A percentile compares a stretch with the other conserved stretches of the same genome.
phyloP scores from a whole-genome alignment of 1,284 basidiomycete species.

The Ustilago nuda region DNA sequence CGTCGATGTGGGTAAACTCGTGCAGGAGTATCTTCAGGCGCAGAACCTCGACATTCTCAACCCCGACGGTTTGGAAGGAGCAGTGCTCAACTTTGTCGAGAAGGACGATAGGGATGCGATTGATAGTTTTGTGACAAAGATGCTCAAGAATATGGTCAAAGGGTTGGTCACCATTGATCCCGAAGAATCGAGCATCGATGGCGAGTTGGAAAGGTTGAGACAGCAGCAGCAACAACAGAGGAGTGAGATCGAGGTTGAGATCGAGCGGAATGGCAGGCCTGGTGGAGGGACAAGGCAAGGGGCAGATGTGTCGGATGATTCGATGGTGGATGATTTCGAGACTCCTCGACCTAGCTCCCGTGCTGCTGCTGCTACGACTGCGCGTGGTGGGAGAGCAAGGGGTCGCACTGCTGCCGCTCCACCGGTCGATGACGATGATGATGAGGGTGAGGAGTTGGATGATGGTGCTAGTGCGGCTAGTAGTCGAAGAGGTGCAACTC shows the following conservation, averaged over 20 bases:
- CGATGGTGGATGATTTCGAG: slow-evolving; percentile 57
- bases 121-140: slow-evolving; percentile 53
- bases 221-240: slow-evolving; percentile 34
- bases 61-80: slow-evolving; percentile 56
- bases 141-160: slow-evolving; percentile 49
- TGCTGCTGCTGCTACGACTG: slow-evolving; percentile 5
- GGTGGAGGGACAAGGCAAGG: slow-evolving; percentile 7
- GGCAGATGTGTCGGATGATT: slow-evolving; percentile 47
- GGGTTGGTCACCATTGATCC: slow-evolving; percentile 52
- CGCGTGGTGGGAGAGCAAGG: slow-evolving; percentile 7
- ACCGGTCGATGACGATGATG: slow-evolving; percentile 16
- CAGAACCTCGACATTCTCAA: slow-evolving; percentile 65
- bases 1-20: slow-evolving; percentile 57
- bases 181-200: slow-evolving; percentile 53
- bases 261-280: slow-evolving; percentile 4
- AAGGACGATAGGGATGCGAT: slow-evolving; percentile 66
- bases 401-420: slow-evolving; percentile 7
- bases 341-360: slow-evolving; percentile 1
- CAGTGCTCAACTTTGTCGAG: slow-evolving; percentile 64
- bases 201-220: slow-evolving; percentile 45
- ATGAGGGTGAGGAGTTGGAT: slow-evolving; percentile 19
- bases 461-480: slow-evolving; percentile 20
- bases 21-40: slow-evolving; percentile 57
- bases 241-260: slow-evolving; percentile 28
- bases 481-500: slow-evolving; percentile 12